A percentile compares a stretch with the other conserved stretches of the same genome.
phyloP scores from a whole-genome alignment of 1,284 basidiomycete species.

The Blastosporella zonata region DNA sequence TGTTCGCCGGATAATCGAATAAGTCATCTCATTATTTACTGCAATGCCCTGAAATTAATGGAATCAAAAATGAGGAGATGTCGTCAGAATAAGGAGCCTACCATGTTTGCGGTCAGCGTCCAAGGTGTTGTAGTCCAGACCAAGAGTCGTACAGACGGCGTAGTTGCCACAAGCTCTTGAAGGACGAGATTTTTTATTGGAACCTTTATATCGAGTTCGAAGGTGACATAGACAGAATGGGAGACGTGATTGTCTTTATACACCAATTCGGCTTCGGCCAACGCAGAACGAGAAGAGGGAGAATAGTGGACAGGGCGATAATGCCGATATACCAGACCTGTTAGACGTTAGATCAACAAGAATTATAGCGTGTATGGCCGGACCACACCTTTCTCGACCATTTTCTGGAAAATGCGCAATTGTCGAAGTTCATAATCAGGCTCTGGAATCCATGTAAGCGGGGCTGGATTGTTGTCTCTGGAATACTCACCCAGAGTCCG shows the following conservation, averaged over 20 bases:
- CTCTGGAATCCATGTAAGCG: slow-evolving; percentile 46
- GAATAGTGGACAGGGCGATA: slow-evolving; percentile 95
- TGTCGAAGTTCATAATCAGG: slow-evolving; percentile 88
- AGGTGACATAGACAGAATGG: slow-evolving; percentile 84
- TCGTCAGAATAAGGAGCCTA: slow-evolving; percentile 31
- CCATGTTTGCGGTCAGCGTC: slow-evolving; percentile 96
- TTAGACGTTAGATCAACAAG: slow-evolving; percentile 1
- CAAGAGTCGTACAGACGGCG: slow-evolving; percentile 50
- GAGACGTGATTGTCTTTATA: slow-evolving; percentile 91
- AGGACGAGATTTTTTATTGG: slow-evolving; percentile 19
- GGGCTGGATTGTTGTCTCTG: background rate
- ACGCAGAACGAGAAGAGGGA: slow-evolving; percentile 89
- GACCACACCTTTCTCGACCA: slow-evolving; percentile 76
- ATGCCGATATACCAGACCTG: slow-evolving; percentile 82
- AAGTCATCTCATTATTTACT: slow-evolving; percentile 72
- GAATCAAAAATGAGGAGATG: slow-evolving; percentile 4
- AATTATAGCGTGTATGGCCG: background rate
- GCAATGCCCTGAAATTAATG: slow-evolving; percentile 70
- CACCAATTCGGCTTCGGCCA: slow-evolving; percentile 93
- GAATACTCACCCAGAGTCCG: slow-evolving; percentile 71
- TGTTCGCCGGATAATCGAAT: slow-evolving; percentile 55
- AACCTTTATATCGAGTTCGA: slow-evolving; percentile 48
- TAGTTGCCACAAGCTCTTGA: slow-evolving; percentile 22
- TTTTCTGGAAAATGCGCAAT: slow-evolving; percentile 80
- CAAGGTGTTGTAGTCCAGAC: slow-evolving; percentile 99